These are phyloP conservation scores for Bocquillonia castaneifolia DNA, from an alignment of 441 rosid genomes.

Conservation along the genomic window DNA sequence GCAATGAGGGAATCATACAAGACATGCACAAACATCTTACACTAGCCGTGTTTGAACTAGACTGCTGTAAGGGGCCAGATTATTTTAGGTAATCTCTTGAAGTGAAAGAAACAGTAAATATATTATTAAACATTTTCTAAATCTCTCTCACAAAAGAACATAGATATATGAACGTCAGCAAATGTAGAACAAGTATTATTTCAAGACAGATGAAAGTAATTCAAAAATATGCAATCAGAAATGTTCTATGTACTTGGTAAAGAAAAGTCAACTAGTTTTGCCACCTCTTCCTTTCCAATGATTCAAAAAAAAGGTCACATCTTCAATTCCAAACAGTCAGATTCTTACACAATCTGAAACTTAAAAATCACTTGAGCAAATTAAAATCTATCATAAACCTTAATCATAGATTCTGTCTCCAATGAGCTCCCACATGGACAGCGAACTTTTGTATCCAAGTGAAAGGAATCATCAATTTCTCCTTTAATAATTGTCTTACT, in stretches of 20 bases:
- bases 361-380: not conserved
- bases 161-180: not conserved
- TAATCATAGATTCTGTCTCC: constrained; percentile 68
- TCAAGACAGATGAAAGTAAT: not conserved
- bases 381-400: constrained; percentile 37
- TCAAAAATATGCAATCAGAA: not conserved
- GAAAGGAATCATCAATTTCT: constrained; percentile 53
- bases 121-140: too few relatives aligned
- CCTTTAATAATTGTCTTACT: constrained; percentile 58
- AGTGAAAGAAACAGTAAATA: too few relatives aligned
- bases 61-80: not conserved
- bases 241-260: not conserved
- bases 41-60: not conserved
- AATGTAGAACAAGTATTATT: not conserved
- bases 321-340: not conserved
- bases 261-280: not conserved
- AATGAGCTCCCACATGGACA: constrained; percentile 86
- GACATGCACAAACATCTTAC: not conserved
- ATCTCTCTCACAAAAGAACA: too few relatives aligned
- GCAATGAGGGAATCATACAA: not conserved
- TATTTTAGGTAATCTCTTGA: not conserved
- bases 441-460: constrained; percentile 62
- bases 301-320: not conserved
- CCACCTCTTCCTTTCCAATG: not conserved
- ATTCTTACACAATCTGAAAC: not conserved